Conservation (phyloP, 805 yeast species). For the Cephaloascus albidus region DNA sequence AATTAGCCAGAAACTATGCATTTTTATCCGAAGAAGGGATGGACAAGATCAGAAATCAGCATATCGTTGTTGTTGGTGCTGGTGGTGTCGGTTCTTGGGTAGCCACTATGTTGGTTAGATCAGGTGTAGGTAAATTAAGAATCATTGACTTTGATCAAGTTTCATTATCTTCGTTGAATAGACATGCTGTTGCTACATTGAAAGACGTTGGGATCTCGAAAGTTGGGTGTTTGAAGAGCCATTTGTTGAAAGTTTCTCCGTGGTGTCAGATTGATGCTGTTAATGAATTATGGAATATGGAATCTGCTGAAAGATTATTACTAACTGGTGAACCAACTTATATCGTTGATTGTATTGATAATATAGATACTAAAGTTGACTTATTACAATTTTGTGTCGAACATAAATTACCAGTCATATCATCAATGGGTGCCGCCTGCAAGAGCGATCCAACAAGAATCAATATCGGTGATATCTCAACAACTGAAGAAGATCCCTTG, state of each 20-base stretch:
- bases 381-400: conserved; percentile 64
- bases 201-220: conserved; percentile 89
- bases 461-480: conserved; percentile 79
- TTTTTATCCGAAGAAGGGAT: conserved; percentile 85
- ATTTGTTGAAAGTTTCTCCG: conserved; percentile 74
- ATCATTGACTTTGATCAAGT: conserved; percentile 96
- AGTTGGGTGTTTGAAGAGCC: conserved; percentile 70
- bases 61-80: conserved; percentile 78
- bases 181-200: conserved; percentile 92
- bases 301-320: conserved; percentile 53
- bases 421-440: conserved; percentile 97
- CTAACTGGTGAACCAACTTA: conserved; percentile 54
- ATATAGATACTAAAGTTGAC: conserved; percentile 94
- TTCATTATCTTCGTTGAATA: conserved; percentile 78
- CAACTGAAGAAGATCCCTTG: conserved; percentile 89
- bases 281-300: conserved; percentile 69
- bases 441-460: conserved; percentile 92
- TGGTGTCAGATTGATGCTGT: conserved; percentile 80
- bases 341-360: conserved; percentile 93
- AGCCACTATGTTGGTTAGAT: conserved; percentile 80
- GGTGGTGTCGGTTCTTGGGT: conserved; percentile 99
- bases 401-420: conserved; percentile 55
- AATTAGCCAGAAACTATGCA: conserved; percentile 88
- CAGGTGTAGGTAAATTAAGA: conserved; percentile 75
- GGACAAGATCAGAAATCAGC: conserved; percentile 57